phyloP scores from a whole-genome alignment of 2,329 filamentous ascomycete genomes.

The Pseudogymnoascus sp. region DNA sequence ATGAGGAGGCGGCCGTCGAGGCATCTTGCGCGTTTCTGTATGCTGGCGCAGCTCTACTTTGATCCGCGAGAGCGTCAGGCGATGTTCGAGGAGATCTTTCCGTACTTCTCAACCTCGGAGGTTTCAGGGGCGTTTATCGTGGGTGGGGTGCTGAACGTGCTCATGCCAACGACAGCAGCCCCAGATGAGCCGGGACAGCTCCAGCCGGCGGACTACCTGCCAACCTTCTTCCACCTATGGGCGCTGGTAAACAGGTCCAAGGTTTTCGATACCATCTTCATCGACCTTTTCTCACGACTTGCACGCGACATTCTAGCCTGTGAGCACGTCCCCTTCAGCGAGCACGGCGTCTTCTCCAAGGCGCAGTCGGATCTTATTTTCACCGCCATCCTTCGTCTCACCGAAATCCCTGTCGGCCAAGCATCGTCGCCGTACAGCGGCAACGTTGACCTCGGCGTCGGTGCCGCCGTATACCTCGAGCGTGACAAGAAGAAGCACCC shows the following conservation, averaged over 20 bases:
- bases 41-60: constrained; percentile 86
- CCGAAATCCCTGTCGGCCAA: constrained; percentile 95
- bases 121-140: constrained; percentile 88
- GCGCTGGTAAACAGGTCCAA: constrained; percentile 86
- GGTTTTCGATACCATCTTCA: constrained; percentile 73
- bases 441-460: constrained; percentile 72
- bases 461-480: constrained; percentile 78
- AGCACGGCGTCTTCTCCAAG: constrained; percentile 83
- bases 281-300: constrained; percentile 83
- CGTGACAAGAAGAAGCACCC: constrained; percentile 92
- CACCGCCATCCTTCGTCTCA: constrained; percentile 76
- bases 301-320: constrained; percentile 75
- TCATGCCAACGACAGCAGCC: constrained; percentile 76
- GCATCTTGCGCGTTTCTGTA: constrained; percentile 76
- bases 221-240: constrained; percentile 95
- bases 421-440: constrained; percentile 83
- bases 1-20: constrained; percentile 49
- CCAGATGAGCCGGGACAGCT: constrained; percentile 64
- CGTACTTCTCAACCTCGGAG: constrained; percentile 89
- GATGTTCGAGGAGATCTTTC: constrained; percentile 72
- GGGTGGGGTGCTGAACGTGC: constrained; percentile 74
- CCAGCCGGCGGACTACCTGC: constrained; percentile 81
- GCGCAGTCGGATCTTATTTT: constrained; percentile 91
- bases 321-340: constrained; percentile 67
- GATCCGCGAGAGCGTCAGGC: constrained; percentile 76